Base-by-base conservation (phyloP, 345 rosid species). In the Erysimum cheiranthoides region DNA sequence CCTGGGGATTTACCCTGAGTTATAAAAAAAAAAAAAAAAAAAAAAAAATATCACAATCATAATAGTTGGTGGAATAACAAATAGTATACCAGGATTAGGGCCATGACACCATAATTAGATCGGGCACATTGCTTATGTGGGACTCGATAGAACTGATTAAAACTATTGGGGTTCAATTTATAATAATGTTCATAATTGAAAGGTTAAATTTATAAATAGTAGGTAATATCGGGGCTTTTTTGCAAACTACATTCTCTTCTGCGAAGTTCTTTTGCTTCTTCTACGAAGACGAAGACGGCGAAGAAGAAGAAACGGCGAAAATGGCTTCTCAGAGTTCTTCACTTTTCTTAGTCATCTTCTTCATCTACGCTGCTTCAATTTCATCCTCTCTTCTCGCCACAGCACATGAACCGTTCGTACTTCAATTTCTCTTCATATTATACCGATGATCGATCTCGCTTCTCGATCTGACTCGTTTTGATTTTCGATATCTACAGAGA, bases 321-420 rank as follows among this genome's bases (percentile, higher is more conserved):
- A 83, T 83, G 86, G 71, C 60, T 43, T 59, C 84, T 51, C 46
- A 36, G n/a, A 68, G 45, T 4, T 70, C 17, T 10, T 72, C 78
- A 51, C 54, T 34, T 5, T 16, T 17, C 3, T 28, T 46, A 30
- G 2, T 65, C 65, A 51, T 75, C 53, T 1, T 81, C 68, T 56
- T 83, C 82, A 25, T 78, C 60, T 61, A n/a, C 60, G 75, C 51
- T 31, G 4, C 5, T 59, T 9, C 67, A 51, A 10, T 67, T 21
- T 27, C 79, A 40, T 53, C 62, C 1, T 78, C 78, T 25, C 25
- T 50, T 25, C 28, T 61, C 36, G 52, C 12, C 27, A 31, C 0
- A 79, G 42, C 64, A 43, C 42, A 78, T 25, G 76, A 75, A 27
- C 74, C 58, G 85, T 82, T 62, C 45, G 73, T 69, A 45, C 25